phyloP scores from a whole-genome alignment of 2,329 filamentous ascomycete species.

The Zopfia rhizophila region DNA sequence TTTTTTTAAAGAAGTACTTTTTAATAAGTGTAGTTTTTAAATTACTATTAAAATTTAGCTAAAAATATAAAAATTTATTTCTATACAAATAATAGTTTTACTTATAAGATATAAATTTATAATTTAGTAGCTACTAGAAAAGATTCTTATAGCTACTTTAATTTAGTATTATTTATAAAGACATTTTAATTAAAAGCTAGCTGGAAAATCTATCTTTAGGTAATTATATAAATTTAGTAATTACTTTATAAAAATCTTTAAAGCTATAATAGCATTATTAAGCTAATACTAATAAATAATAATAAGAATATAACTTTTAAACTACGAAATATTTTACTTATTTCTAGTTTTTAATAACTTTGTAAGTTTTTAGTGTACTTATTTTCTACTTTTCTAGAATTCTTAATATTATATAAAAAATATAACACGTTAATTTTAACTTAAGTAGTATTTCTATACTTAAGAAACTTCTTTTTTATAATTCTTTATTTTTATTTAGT shows the following conservation, averaged over 20 bases:
- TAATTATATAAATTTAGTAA: conserved; percentile 16
- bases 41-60: conserved; percentile 17
- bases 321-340: conserved; percentile 30
- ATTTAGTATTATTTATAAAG: conserved; percentile 15
- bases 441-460: conserved; percentile 15
- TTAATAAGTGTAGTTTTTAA: conserved; percentile 20
- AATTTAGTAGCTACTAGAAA: conserved; percentile 5
- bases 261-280: conserved; percentile 22
- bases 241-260: conserved; percentile 12
- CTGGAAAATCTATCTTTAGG: conserved; percentile 18
- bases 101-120: conserved; percentile 16
- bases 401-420: conserved; percentile 20
- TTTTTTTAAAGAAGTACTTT: conserved; percentile 23
- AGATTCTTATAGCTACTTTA: conserved; percentile 9
- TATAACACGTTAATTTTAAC: conserved; percentile 19
- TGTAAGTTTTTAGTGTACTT: conserved; percentile 18
- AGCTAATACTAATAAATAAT: conserved; percentile 40
- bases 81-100: conserved; percentile 9
- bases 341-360: conserved; percentile 23
- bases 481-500: conserved; percentile 22
- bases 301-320: conserved; percentile 43
- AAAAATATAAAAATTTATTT: conserved; percentile 14
- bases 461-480: conserved; percentile 13
- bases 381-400: conserved; percentile 14
- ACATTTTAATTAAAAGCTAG: conserved; percentile 15